These are phyloP conservation scores for Musa itinerans DNA, from an alignment of 176 grass and related monocot species.

Conservation along the genomic window DNA sequence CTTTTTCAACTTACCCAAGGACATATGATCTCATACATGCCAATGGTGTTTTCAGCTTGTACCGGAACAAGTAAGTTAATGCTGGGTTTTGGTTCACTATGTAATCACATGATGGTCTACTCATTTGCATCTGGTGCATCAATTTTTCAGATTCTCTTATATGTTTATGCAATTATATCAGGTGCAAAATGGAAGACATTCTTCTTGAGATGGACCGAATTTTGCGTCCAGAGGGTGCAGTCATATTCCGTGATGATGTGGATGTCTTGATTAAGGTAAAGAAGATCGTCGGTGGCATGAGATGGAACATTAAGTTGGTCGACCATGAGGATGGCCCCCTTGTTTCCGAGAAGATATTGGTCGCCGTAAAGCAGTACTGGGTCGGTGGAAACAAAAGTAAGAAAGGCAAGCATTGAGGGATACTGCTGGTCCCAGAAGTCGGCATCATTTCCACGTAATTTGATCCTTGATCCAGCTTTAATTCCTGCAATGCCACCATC, in stretches of 20 bases:
- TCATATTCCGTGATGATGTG: conserved; percentile 72
- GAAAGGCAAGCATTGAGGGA: background rate
- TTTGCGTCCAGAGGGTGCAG: conserved; percentile 58
- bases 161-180: conserved; percentile 1
- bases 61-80: conserved; percentile 51
- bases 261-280: conserved; percentile 56
- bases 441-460: no score
- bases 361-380: conserved; percentile 78
- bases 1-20: conserved; percentile 91
- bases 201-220: conserved; percentile 85
- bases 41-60: conserved; percentile 65
- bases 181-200: conserved; percentile 96
- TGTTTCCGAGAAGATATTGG: conserved; percentile 66
- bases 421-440: background rate
- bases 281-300: conserved; percentile 39
- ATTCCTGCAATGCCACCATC: background rate
- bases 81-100: background rate
- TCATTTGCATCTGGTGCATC: background rate
- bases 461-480: background rate
- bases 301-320: conserved; percentile 55
- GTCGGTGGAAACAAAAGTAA: conserved; percentile 26
- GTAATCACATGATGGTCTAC: no score
- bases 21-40: conserved; percentile 89
- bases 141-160: background rate
- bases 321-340: conserved; percentile 65